A percentile compares a stretch with the other conserved stretches of the same genome.
Conservation (phyloP, 768 basidiomycete species). For the Mycena latifolia region DNA sequence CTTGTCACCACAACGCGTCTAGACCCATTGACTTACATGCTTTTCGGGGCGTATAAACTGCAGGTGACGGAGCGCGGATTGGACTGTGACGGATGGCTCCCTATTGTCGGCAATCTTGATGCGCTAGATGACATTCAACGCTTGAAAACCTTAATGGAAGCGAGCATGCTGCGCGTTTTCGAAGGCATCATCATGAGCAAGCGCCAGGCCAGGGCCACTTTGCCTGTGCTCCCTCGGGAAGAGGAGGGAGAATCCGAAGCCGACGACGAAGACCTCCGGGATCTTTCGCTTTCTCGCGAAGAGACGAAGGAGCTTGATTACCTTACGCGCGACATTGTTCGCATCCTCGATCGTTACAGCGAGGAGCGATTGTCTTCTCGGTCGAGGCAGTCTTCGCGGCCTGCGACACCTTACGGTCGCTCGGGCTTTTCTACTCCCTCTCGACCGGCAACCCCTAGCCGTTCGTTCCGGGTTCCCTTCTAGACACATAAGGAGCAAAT, state of each 20-base stretch:
- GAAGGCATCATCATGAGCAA: slow-evolving; percentile 78
- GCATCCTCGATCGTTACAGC: slow-evolving; percentile 77
- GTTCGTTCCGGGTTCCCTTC: slow-evolving; percentile 36
- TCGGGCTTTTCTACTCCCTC: slow-evolving; percentile 79
- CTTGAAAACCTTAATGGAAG: slow-evolving; percentile 84
- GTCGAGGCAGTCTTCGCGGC: slow-evolving; percentile 73
- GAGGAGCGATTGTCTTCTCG: slow-evolving; percentile 70
- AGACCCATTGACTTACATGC: slow-evolving; percentile 89
- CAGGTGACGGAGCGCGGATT: slow-evolving; percentile 78
- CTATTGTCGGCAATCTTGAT: slow-evolving; percentile 79
- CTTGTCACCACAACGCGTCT: slow-evolving; percentile 86
- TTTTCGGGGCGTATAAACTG: slow-evolving; percentile 90
- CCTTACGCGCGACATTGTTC: slow-evolving; percentile 80
- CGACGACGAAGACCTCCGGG: slow-evolving; percentile 56
- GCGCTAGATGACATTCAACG: slow-evolving; percentile 87
- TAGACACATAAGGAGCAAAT: slow-evolving; percentile 19
- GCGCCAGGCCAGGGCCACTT: slow-evolving; percentile 47
- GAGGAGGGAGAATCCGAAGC: slow-evolving; percentile 71
- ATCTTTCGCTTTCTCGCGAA: slow-evolving; percentile 68
- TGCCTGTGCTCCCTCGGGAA: slow-evolving; percentile 55
- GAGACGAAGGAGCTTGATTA: slow-evolving; percentile 84
- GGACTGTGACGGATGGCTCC: slow-evolving; percentile 93
- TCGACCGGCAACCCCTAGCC: slow-evolving; percentile 75
- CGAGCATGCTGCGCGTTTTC: slow-evolving; percentile 90
- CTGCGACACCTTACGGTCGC: slow-evolving; percentile 75